phyloP scores from a whole-genome alignment of 257 asterid species.

The Solanum sejunctum region DNA sequence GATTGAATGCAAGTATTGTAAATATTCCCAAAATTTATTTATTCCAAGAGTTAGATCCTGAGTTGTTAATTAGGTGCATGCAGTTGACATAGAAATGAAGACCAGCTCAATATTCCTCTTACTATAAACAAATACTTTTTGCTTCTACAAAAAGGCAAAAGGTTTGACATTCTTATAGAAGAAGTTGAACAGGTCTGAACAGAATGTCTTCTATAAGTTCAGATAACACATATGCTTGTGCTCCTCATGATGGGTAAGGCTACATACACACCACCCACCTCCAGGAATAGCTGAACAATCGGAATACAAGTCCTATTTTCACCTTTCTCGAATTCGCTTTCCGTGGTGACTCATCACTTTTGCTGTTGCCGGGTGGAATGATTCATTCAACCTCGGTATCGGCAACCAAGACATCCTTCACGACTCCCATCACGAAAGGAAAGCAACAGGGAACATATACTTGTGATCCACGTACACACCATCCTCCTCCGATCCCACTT shows the following conservation, averaged over 20 bases:
- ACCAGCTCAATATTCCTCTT: background rate
- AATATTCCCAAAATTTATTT: background rate
- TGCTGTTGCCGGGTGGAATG: too few species aligned
- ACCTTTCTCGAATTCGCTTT: too few species aligned
- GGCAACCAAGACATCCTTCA: too few species aligned
- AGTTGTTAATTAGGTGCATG: background rate
- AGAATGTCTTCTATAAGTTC: background rate
- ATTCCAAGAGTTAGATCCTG: background rate
- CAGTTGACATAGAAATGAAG: background rate
- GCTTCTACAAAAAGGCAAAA: background rate
- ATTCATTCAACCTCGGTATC: too few species aligned
- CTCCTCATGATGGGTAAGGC: background rate
- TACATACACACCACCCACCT: background rate
- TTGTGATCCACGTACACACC: background rate
- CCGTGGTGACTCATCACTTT: too few species aligned
- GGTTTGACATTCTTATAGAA: background rate
- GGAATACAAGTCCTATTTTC: too few species aligned
- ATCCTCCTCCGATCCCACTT: background rate
- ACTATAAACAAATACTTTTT: background rate
- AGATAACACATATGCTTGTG: background rate
- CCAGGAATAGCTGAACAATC: too few species aligned
- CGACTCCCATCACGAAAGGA: background rate
- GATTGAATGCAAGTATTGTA: background rate
- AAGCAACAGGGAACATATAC: background rate
- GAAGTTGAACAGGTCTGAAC: background rate